Evolutionary conservation across 108 stramenopile genomes (phyloP).

Genomic region (Poteriospumella lacustris): DNA sequence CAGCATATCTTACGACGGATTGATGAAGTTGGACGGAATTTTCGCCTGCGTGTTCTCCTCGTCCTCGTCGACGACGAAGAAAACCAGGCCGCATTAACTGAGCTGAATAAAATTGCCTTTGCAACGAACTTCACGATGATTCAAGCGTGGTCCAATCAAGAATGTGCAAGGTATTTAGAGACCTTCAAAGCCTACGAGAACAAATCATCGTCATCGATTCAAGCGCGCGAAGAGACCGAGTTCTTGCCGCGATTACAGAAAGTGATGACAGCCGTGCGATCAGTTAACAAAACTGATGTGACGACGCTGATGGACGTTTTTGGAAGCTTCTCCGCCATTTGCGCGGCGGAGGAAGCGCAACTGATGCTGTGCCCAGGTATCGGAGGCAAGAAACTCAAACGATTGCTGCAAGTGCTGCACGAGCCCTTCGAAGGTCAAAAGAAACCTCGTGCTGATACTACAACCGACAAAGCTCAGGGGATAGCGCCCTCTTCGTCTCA

Average conservation of each 20-base stretch:
- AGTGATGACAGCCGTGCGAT: slow-evolving; percentile 55
- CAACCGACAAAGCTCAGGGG: too few species aligned
- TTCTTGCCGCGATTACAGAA: slow-evolving; percentile 61
- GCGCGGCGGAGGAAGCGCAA: slow-evolving; percentile 59
- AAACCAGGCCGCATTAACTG: slow-evolving; percentile 59
- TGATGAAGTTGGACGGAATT: slow-evolving; percentile 52
- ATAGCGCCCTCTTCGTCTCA: too few species aligned
- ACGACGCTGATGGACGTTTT: slow-evolving; percentile 62
- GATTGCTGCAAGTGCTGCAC: slow-evolving; percentile 68
- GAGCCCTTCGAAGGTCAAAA: slow-evolving; percentile 56
- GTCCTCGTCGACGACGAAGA: slow-evolving; percentile 81
- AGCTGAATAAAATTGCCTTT: slow-evolving; percentile 70
- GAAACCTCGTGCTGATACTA: neutral
- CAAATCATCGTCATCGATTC: slow-evolving; percentile 65
- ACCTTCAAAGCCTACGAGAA: slow-evolving; percentile 83
- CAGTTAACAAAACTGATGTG: slow-evolving; percentile 75
- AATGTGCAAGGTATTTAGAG: slow-evolving; percentile 85
- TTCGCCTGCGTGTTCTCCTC: slow-evolving; percentile 66
- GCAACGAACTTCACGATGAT: slow-evolving; percentile 66
- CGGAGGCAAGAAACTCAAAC: slow-evolving; percentile 68
- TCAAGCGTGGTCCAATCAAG: slow-evolving; percentile 72
- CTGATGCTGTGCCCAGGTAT: slow-evolving; percentile 68
- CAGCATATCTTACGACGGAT: slow-evolving; percentile 28
- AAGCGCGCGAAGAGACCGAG: slow-evolving; percentile 57
- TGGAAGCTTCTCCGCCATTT: slow-evolving; percentile 53